Evolutionary conservation across 768 basidiomycete species (phyloP).

Genomic region (Kockovaella imperatae): DNA sequence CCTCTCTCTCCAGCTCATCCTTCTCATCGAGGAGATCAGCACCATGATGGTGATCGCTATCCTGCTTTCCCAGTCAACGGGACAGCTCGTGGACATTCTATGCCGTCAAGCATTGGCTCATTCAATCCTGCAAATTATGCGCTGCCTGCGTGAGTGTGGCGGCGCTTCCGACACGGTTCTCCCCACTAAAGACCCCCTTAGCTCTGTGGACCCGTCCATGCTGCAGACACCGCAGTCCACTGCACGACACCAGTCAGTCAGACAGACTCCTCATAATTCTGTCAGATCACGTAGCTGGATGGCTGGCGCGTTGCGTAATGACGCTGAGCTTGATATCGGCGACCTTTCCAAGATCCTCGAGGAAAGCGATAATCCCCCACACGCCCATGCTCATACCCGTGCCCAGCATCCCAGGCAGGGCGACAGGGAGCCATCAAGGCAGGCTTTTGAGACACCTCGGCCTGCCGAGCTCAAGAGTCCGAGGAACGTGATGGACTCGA

Average conservation of each 20-base stretch:
- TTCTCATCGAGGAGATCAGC: constrained; percentile 3
- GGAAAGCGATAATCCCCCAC: no score
- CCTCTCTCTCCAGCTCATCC: constrained; percentile 9
- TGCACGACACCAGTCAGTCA: neutral
- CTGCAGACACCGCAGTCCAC: constrained; percentile 6
- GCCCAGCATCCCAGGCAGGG: neutral
- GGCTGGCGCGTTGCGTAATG: constrained; percentile 34
- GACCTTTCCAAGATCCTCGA: constrained; percentile 32
- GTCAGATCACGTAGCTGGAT: constrained; percentile 22
- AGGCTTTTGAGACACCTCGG: no score
- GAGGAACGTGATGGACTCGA: neutral
- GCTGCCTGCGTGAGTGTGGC: constrained; percentile 15
- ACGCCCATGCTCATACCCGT: no score
- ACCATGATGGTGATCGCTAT: constrained; percentile 34
- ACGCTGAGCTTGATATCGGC: constrained; percentile 24
- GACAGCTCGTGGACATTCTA: constrained; percentile 11
- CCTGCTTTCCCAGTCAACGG: constrained; percentile 28
- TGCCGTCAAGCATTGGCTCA: constrained; percentile 16
- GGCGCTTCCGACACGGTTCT: neutral
- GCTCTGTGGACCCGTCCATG: constrained; percentile 1
- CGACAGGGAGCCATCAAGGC: no score
- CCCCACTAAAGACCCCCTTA: neutral
- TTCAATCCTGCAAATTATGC: constrained; percentile 16
- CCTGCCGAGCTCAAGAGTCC: neutral
- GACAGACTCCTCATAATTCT: constrained; percentile 12